A percentile compares a stretch with the other conserved stretches of the same genome.
Evolutionary conservation across 768 basidiomycete genomes (phyloP).

Genomic region (Podaxis sp.): DNA sequence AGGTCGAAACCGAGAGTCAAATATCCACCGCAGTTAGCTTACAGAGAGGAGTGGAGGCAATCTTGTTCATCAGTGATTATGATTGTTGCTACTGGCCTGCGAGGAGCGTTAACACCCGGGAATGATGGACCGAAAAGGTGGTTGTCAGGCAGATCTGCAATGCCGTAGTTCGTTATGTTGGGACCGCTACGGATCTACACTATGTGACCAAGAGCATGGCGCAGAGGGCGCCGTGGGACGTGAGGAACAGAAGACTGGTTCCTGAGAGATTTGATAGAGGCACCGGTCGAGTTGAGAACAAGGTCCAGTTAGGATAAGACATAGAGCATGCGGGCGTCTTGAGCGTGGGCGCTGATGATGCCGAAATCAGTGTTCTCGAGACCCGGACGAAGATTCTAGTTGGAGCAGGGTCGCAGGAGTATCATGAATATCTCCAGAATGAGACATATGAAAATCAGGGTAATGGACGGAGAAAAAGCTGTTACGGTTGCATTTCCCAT

Average conservation of each 20-base stretch:
- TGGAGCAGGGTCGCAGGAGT: background rate
- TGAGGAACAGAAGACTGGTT: background rate
- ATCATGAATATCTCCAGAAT: background rate
- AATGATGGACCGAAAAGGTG: background rate
- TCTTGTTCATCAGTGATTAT: background rate
- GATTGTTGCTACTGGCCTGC: background rate
- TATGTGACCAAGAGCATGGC: background rate
- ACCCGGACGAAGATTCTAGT: background rate
- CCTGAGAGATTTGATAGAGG: background rate
- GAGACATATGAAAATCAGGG: constrained; percentile 1
- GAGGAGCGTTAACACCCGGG: background rate
- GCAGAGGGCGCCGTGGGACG: background rate
- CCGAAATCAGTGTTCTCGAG: background rate
- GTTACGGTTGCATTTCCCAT: background rate
- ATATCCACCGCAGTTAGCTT: no score
- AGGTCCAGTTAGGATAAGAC: background rate
- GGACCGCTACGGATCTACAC: background rate
- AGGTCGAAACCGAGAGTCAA: no score
- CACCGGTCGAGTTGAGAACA: background rate
- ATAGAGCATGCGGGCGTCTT: background rate
- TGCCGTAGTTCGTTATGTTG: background rate
- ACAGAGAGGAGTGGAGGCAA: no score
- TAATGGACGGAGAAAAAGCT: background rate
- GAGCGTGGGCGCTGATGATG: constrained; percentile 2
- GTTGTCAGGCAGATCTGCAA: background rate